Conservation (phyloP, 805 yeast genomes). For the Yarrowia yakushimensis region DNA sequence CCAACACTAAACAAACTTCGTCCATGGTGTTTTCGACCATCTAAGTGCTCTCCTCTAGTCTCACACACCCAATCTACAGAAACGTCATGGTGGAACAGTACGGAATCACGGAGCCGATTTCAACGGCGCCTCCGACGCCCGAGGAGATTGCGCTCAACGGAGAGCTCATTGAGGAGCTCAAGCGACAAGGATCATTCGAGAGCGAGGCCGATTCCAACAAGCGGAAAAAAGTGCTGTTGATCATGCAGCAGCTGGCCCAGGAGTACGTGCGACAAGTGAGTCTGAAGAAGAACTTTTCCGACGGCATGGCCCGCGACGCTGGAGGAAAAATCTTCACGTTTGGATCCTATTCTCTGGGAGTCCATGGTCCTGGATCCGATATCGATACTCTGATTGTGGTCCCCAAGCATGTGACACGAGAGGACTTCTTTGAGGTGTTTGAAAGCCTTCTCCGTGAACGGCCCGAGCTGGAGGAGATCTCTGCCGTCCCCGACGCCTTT, state of each 20-base stretch:
- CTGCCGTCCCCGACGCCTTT: slow-evolving; percentile 93
- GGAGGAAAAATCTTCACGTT: slow-evolving; percentile 97
- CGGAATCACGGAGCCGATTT: slow-evolving; percentile 82
- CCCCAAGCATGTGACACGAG: slow-evolving; percentile 90
- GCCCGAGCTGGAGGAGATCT: slow-evolving; percentile 83
- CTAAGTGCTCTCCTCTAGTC: background rate
- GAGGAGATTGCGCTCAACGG: slow-evolving; percentile 76
- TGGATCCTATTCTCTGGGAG: slow-evolving; percentile 93
- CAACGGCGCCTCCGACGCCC: slow-evolving; percentile 78
- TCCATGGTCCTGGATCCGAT: slow-evolving; percentile 97
- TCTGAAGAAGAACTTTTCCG: slow-evolving; percentile 82
- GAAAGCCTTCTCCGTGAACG: slow-evolving; percentile 63
- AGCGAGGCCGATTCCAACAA: slow-evolving; percentile 77
- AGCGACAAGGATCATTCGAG: slow-evolving; percentile 84
- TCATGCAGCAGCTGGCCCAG: slow-evolving; percentile 67
- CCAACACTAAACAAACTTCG: slow-evolving; percentile 9
- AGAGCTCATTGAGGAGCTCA: slow-evolving; percentile 68
- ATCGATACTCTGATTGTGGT: slow-evolving; percentile 95
- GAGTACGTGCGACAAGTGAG: slow-evolving; percentile 84
- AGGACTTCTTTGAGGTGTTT: slow-evolving; percentile 83
- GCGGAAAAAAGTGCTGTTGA: slow-evolving; percentile 66
- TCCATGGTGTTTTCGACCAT: background rate
- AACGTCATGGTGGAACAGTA: slow-evolving; percentile 33
- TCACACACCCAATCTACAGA: background rate
- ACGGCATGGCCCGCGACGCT: slow-evolving; percentile 95